Conservation (phyloP, 371 early-diverging fungal genomes). For the Umbelopsis sp. region DNA sequence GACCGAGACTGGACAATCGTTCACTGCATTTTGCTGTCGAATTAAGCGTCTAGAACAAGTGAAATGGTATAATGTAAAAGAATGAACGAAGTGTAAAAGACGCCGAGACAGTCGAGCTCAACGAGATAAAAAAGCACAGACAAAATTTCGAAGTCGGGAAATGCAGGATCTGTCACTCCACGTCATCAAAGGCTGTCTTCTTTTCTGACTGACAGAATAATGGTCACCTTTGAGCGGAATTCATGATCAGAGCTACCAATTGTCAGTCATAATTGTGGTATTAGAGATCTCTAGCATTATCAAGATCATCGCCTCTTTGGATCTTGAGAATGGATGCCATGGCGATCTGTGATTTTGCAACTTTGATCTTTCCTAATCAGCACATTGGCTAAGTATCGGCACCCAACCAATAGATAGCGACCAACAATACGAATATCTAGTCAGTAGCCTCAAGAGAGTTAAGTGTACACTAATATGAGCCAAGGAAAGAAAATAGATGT, state of each 20-base stretch:
- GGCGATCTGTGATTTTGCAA: no score
- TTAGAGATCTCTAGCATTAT: no score
- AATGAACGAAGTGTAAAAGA: not conserved
- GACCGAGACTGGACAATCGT: constrained; percentile 3
- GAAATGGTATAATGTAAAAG: not conserved
- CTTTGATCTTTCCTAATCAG: no score
- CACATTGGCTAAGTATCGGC: no score
- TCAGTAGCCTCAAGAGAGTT: no score
- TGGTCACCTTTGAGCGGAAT: not conserved
- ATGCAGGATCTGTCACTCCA: not conserved
- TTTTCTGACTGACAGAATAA: not conserved
- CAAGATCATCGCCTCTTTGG: no score
- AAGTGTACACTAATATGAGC: no score
- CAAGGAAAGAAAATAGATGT: no score
- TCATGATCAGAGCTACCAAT: not conserved
- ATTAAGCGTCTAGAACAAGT: not conserved
- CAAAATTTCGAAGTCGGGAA: not conserved
- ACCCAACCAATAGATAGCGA: no score
- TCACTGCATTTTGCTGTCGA: constrained; percentile 16
- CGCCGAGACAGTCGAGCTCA: not conserved
- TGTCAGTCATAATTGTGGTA: not conserved
- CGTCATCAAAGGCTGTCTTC: not conserved
- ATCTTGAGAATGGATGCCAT: no score
- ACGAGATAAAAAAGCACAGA: not conserved
- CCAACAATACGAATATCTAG: no score